Evolutionary conservation across 139 green algal species (phyloP), one percentile per base, ranked within the genome.

Genomic region (Haematococcus sp.): DNA sequence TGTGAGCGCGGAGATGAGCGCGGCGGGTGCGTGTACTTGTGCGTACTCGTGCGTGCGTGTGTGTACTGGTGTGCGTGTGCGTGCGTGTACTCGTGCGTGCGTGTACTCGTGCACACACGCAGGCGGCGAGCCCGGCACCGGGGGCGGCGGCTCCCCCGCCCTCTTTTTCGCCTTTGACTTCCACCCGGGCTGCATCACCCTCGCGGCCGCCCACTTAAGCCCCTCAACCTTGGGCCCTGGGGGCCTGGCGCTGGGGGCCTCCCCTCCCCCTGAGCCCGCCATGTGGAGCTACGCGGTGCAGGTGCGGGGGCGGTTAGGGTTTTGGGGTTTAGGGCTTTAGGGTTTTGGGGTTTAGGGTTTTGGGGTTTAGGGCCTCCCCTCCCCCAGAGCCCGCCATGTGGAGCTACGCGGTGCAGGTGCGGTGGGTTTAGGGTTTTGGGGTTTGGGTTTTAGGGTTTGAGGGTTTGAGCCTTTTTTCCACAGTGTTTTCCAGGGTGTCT

Each of bases 261-360:
- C 83, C 40, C 76, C 83, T 25, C 75, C 83, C 4, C 85, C 63
- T 27, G 93, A 98, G 82, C 80, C 92, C 59, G 60, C 88, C 77
- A 81, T 98, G 61, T 98, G 93, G 93, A 85, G 79, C 55, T 98
- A 98, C 78, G 52, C 71, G 43, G 68, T 80, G 33, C 75, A 88
- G 40, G 40, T 49, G 40, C 7, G 40, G 7, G 40, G 40, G 40
- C 11, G 40, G 40, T 11, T 11, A 11, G 7, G 40, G 7, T 49
- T 7, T 11, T 49, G 40, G 40, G 7, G 40, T 49, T 49, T 7
- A 11, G 7, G 40, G 40, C 11, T n/a, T n/a, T n/a, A n/a, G n/a
- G 40, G 40, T 49, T 49, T 7, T 49, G 40, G 40, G n/a, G n/a
- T n/a, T n/a, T 2, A 69, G 44, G 11, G 61, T 52, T 30, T 58